phyloP scores from a whole-genome alignment of 1,139 yeast genomes.

The Trichomonascaceae sp. region DNA sequence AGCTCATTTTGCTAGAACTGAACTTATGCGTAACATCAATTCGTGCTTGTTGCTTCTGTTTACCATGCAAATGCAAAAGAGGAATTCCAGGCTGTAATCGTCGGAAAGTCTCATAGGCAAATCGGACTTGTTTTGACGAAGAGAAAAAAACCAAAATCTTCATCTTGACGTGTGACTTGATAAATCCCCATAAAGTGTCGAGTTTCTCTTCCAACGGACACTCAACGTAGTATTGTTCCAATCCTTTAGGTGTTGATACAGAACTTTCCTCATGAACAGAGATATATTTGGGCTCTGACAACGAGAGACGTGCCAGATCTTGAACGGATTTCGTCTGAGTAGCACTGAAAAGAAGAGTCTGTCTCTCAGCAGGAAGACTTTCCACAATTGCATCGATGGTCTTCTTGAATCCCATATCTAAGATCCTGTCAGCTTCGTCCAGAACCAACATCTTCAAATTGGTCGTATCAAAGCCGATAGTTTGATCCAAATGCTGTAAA shows the following conservation, averaged over 20 bases:
- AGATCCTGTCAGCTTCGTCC: constrained; percentile 94
- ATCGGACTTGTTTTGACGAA: constrained; percentile 93
- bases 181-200: constrained; percentile 81
- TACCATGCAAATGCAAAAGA: constrained; percentile 83
- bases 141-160: constrained; percentile 87
- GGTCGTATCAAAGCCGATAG: constrained; percentile 74
- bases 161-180: constrained; percentile 77
- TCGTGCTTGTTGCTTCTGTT: constrained; percentile 91
- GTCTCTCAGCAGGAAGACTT: constrained; percentile 74
- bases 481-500: constrained; percentile 90
- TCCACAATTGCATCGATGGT: constrained; percentile 80
- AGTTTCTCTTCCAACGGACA: constrained; percentile 74
- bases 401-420: constrained; percentile 94
- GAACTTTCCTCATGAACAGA: constrained; percentile 46
- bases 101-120: constrained; percentile 83
- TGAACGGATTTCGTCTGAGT: constrained; percentile 85
- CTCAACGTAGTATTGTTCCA: constrained; percentile 75
- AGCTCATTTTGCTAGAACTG: constrained; percentile 77
- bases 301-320: constrained; percentile 82
- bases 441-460: constrained; percentile 77
- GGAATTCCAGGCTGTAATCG: constrained; percentile 96
- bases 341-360: constrained; percentile 85
- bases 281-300: constrained; percentile 69
- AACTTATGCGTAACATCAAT: constrained; percentile 84
- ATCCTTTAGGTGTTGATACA: constrained; percentile 68